Base-by-base conservation (phyloP, 306 rosid genomes). In the Spatholobus suberectus region DNA sequence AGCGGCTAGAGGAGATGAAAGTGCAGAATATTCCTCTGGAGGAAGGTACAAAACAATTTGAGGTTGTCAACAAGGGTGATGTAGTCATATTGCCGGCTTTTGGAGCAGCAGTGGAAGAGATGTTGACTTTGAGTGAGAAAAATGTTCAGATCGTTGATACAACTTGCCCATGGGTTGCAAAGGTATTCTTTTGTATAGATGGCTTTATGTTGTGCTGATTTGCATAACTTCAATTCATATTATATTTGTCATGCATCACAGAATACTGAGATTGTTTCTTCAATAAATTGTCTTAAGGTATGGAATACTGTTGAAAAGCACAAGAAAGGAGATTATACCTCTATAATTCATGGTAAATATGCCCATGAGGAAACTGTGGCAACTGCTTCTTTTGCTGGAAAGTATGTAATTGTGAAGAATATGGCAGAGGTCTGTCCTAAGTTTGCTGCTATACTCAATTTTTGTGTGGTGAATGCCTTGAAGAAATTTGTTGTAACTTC, bases 111-210 rank as follows among this genome's bases (percentile, higher is more conserved):
- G 98, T 96, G 73, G 99, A 96, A 68, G 99, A 96, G 87, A 94
- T 96, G 99, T 82, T 94, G 90, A 57, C 85, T 71, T 86, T 96
- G 88, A 92, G 88, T 73, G 94, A 91, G 38, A 92, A 90, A 83
- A 85, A 87, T 61, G 97, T 94, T 73, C 98, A 94, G 82, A 92
- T 96, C 38, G 98, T 96, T 79, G 99, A 96, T 83, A 96, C 99
- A 62, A 94, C 98, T 85, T 96, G 99, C 72, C 98, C 99, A 6
- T 94, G 99, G 99, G 99, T 96, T 77, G 88, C 99, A 24, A 96
- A 96, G 99, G 99, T 96, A 74, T 12, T 54, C 41, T 51, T 70
- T 38, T 61, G 59, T 23, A 5, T 43, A 41, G 49, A 73, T 85
- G 47, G 70, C 24, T 38, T 77, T 43, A 35, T 68, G 1, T 44